phyloP scores from a whole-genome alignment of 2,329 filamentous ascomycete genomes.

The Nothophoma quercina region DNA sequence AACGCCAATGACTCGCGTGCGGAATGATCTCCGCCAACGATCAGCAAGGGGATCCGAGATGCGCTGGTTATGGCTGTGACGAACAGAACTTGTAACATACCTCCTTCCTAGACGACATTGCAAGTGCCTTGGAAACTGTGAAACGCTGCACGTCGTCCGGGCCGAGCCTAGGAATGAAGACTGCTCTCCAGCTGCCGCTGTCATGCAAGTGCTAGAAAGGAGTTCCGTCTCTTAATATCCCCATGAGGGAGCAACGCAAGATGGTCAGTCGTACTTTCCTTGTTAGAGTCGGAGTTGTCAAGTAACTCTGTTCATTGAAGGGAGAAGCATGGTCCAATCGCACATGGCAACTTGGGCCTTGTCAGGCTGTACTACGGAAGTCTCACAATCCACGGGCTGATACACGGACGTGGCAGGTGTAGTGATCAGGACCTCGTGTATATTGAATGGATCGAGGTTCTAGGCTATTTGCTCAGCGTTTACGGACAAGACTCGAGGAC shows the following conservation, averaged over 20 bases:
- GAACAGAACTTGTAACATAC: slow-evolving; percentile 4
- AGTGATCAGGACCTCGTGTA: too few species aligned
- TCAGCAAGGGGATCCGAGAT: slow-evolving; percentile 14
- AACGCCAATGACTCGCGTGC: slow-evolving; percentile 4
- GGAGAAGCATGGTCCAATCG: too few species aligned
- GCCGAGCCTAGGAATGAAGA: slow-evolving; percentile 13
- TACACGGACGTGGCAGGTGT: too few species aligned
- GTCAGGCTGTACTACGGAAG: too few species aligned
- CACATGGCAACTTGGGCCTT: too few species aligned
- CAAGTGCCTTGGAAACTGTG: slow-evolving; percentile 3
- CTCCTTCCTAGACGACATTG: background rate
- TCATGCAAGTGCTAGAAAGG: background rate
- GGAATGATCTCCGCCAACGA: slow-evolving; percentile 9
- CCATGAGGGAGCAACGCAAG: background rate
- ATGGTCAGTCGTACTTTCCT: too few species aligned
- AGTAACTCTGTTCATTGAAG: too few species aligned
- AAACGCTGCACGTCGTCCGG: slow-evolving; percentile 7
- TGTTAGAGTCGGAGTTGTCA: too few species aligned
- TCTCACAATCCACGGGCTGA: too few species aligned
- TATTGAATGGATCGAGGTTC: too few species aligned
- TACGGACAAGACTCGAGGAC: too few species aligned
- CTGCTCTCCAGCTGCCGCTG: background rate
- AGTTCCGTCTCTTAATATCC: background rate
- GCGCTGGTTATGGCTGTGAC: background rate
- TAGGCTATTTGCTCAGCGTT: too few species aligned